These are phyloP conservation scores for Fraxinus anomala DNA, from an alignment of 257 asterid species.

Conservation along the genomic window DNA sequence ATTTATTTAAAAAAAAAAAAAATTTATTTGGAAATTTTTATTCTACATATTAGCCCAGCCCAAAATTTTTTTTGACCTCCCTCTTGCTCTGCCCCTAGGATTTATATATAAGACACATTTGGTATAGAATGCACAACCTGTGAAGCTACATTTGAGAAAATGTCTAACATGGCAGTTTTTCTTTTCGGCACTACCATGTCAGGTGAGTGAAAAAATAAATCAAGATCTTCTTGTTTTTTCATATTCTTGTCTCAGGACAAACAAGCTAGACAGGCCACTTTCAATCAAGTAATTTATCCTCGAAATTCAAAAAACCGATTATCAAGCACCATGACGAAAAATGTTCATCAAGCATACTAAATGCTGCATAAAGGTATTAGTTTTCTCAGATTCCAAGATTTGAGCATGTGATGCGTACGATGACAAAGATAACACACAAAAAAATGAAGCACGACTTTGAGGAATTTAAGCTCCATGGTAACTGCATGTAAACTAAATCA, in stretches of 20 bases:
- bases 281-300: not conserved
- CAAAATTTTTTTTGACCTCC: no score
- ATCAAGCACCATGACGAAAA: not conserved
- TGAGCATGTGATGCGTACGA: not conserved
- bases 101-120: not conserved
- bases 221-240: not conserved
- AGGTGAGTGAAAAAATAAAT: not conserved
- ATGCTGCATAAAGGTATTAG: not conserved
- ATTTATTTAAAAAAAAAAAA: no score
- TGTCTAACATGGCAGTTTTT: not conserved
- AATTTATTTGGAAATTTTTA: no score
- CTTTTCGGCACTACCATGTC: not conserved
- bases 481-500: not conserved
- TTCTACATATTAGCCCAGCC: no score
- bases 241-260: not conserved
- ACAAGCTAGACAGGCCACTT: not conserved
- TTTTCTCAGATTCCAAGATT: not conserved
- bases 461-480: not conserved
- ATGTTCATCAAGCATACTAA: not conserved
- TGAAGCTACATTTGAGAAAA: not conserved
- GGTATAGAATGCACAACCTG: not conserved
- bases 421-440: not conserved
- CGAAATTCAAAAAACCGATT: not conserved
- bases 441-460: not conserved
- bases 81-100: no score